Evolutionary conservation across 345 rosid species (phyloP), one percentile per base, ranked within the genome.

Genomic region (Moringa oleifera): DNA sequence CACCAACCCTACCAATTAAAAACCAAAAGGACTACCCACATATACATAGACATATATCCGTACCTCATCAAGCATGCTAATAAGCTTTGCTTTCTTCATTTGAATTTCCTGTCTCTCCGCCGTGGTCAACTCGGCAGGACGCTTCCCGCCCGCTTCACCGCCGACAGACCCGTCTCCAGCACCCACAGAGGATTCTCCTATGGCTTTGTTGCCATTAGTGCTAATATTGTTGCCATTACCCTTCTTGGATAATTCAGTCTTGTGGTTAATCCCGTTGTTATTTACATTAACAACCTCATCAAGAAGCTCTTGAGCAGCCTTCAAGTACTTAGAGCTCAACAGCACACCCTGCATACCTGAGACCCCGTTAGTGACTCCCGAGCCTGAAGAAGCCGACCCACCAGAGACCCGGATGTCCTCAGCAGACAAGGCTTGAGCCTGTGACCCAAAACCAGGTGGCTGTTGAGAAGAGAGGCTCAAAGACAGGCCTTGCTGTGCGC

Each of bases 101-200:
- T 93, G 98, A 83, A 90, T 84, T 62, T 90, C 98, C 71, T 93
- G 98, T 59, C 96, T 88, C 81, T 93, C 98, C 0, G 88, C 90
- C 21, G 89, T 86, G 47, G 82, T 69, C 20, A 90, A 79, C 66
- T 93, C 97, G 20, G 80, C 77, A 7, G 61, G 59, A 33, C 83
- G 73, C 69, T 83, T 93, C 25, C 81, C 83, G 41, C 69, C 66
- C 0, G 67, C 73, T n/a, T 77, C 86, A 45, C 71, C 88, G 6
- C 72, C 83, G 20, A 71, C 68, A 0, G 81, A 72, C 58, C 71
- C 87, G 15, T 79, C 85, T 59, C 82, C 88, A 0, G 65, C 68
- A 8, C 56, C 83, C 4, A 58, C 67, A 0, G 82, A 81, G 0
- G 91, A 78, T 70, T 82, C 98, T 68, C 85, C 96, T 18, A 63